Base-by-base conservation (phyloP, 306 rosid genomes). In the Astragalus glycyphyllos region DNA sequence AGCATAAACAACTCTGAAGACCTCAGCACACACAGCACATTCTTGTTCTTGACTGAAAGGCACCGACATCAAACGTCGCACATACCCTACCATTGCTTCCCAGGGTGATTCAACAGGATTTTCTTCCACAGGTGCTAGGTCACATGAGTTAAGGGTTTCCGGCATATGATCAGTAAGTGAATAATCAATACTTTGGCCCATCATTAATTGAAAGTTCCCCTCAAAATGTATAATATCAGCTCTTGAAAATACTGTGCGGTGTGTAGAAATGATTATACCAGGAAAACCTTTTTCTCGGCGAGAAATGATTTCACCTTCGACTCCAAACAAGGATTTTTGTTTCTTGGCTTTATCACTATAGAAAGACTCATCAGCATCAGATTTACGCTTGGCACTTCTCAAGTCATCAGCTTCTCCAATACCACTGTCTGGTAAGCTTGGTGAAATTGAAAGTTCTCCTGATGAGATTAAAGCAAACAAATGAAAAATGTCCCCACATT, bases 221-320 rank as follows among this genome's bases (percentile, higher is more conserved):
- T 65, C 75, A 74, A 42, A 58, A 68, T 35, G 69, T 58, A 90
- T 53, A 71, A 82, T 77, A 58, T 84, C 80, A 45, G 88, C 85
- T 55, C 72, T 81, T 67, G 91, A 71, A 65, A 91, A 72, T 79
- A 77, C 63, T 26, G 81, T 65, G 48, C 68, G 84, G 50, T 29
- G 41, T 20, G 81, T 84, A 61, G 91, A 84, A 68, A 89, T 78
- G 71, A 65, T 37, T 55, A 91, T 83, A 63, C 97, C 96, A 1
- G 96, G 97, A 83, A 91, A 94, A 77, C 99, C 99, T 83, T 94
- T 91, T 76, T 94, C 99, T 47, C 92, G 86, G 26, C 99, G 97
- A 83, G 97, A 90, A 79, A 88, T 86, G 48, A 86, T 78, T 84
- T 94, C 99, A 80, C 96, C 97, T 79, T 94, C 99, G 16, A 62